Evolutionary conservation across 306 rosid species (phyloP).

Genomic region (Acacia confusa): DNA sequence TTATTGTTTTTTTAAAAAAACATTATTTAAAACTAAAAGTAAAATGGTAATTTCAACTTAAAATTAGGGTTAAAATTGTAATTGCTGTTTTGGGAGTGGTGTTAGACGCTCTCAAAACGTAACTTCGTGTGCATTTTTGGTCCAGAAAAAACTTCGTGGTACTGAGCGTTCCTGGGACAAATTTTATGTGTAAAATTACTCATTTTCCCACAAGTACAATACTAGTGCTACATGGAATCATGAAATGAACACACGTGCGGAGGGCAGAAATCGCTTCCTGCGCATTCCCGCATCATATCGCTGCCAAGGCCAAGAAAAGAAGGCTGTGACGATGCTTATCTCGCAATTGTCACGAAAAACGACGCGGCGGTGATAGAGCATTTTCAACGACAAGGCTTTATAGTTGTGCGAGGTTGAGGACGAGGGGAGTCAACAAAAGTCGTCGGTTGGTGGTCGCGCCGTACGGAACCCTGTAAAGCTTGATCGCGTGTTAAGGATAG

Average conservation of each 20-base stretch:
- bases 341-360: slow-evolving; percentile 26
- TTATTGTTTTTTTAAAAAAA: no score
- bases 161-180: no score
- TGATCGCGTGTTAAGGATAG: slow-evolving; percentile 11
- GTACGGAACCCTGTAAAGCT: not conserved
- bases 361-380: slow-evolving; percentile 20
- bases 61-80: no score
- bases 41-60: no score
- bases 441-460: slow-evolving; percentile 27
- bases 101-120: no score
- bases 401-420: slow-evolving; percentile 16
- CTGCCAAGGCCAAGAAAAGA: not conserved
- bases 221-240: no score
- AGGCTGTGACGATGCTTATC: not conserved
- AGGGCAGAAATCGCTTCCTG: not conserved
- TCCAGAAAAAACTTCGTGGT: no score
- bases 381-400: slow-evolving; percentile 10
- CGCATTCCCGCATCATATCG: not conserved
- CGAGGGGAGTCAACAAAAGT: slow-evolving; percentile 31
- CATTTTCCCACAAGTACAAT: no score
- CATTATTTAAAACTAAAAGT: no score
- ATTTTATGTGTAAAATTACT: no score
- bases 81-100: no score
- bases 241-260: not conserved
- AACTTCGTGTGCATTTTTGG: no score